Percentiles rank a stretch among this genome's conserved stretches.
phyloP scores from a whole-genome alignment of 2,329 filamentous ascomycete genomes.

The Thelonectria olida region DNA sequence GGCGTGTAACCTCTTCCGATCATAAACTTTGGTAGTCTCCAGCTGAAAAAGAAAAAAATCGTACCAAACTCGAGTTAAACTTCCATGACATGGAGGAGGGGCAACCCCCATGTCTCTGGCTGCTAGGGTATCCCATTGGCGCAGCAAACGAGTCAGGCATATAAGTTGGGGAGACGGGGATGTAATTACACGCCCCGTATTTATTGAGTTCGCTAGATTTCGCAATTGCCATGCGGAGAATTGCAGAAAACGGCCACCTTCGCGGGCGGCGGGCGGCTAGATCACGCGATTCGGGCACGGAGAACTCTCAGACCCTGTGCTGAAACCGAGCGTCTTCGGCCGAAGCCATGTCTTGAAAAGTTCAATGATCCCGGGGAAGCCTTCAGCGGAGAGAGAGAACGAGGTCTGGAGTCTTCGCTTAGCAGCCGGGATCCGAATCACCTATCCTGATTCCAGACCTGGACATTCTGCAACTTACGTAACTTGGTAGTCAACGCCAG shows the following conservation, averaged over 20 bases:
- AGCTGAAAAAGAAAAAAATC: not conserved
- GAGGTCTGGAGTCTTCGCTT: not conserved
- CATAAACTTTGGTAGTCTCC: not conserved
- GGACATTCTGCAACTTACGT: not conserved
- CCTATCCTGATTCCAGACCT: not conserved
- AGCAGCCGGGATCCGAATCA: not conserved
- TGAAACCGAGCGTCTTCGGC: not conserved
- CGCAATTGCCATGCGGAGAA: not conserved
- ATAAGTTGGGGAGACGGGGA: too few species aligned
- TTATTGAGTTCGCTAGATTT: not conserved
- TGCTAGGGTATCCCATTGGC: too few species aligned
- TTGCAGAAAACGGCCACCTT: not conserved
- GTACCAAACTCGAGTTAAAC: not conserved
- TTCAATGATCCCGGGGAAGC: not conserved
- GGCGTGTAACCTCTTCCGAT: not conserved
- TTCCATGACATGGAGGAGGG: too few species aligned
- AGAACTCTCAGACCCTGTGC: not conserved
- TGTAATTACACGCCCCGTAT: not conserved
- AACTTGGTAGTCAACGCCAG: not conserved
- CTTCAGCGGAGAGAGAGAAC: not conserved
- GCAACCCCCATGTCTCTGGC: too few species aligned
- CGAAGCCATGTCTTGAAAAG: not conserved
- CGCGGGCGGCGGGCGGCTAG: not conserved
- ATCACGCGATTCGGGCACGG: not conserved
- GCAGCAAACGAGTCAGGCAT: too few species aligned